Percentiles rank a stretch among this genome's conserved stretches.
phyloP scores from a whole-genome alignment of 2,329 filamentous ascomycete genomes.

The Fusarium oxysporum region DNA sequence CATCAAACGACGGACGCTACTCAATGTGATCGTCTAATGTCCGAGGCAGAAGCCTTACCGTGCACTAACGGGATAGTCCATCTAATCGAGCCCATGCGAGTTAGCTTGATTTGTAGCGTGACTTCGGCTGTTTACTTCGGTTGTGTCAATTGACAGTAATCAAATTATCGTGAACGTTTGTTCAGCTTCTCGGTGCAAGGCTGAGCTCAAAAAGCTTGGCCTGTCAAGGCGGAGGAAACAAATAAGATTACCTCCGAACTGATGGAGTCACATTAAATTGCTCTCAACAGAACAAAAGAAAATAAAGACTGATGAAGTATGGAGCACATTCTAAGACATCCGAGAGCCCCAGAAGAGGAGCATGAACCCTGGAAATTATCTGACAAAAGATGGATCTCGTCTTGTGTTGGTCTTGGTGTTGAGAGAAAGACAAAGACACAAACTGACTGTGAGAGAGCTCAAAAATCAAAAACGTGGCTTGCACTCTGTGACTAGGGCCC shows the following conservation, averaged over 20 bases:
- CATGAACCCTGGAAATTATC: constrained; percentile 7
- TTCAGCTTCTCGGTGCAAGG: neutral
- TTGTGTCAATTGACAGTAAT: neutral
- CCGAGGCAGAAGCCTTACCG: constrained; percentile 13
- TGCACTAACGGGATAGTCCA: neutral
- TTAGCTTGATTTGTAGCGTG: neutral
- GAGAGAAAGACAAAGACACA: neutral
- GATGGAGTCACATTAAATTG: constrained; percentile 10
- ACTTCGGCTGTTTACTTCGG: neutral
- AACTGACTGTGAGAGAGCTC: neutral
- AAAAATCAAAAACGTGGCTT: constrained; percentile 20
- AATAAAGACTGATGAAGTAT: neutral
- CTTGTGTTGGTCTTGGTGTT: constrained; percentile 10
- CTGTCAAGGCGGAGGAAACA: constrained; percentile 7
- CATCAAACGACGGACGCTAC: constrained; percentile 15
- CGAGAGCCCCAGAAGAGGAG: constrained; percentile 4
- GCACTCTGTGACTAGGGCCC: constrained; percentile 22
- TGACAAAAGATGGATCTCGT: constrained; percentile 9
- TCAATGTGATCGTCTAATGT: constrained; percentile 18
- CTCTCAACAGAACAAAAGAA: constrained; percentile 5
- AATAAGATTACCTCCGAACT: neutral
- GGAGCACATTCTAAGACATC: neutral
- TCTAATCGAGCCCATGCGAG: constrained; percentile 7
- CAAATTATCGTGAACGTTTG: neutral
- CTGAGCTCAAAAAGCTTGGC: constrained; percentile 7